A percentile compares a stretch with the other conserved stretches of the same genome.
phyloP scores from a whole-genome alignment of 2,329 filamentous ascomycete genomes.

The Xylaria sp. region DNA sequence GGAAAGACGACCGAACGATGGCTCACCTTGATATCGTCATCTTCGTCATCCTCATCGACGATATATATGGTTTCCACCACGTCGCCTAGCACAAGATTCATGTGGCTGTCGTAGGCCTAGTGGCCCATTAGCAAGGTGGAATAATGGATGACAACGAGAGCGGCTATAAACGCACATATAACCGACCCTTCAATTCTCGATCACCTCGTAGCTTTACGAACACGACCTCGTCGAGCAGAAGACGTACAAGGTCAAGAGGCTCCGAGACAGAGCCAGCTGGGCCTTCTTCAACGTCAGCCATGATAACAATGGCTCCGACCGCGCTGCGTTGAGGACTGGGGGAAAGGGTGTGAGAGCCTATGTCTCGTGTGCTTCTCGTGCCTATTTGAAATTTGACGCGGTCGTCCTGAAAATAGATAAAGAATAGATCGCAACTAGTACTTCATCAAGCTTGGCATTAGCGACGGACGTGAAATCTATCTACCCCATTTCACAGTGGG shows the following conservation, averaged over 20 bases:
- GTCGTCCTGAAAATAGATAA: conserved; percentile 11
- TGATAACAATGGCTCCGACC: conserved; percentile 54
- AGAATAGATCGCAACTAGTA: too few species aligned
- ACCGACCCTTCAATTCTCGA: conserved; percentile 90
- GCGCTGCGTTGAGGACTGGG: neutral
- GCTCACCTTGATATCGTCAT: conserved; percentile 78
- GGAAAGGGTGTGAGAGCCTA: neutral
- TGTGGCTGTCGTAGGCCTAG: conserved; percentile 98
- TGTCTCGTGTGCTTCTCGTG: neutral
- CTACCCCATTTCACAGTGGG: too few species aligned
- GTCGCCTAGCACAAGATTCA: conserved; percentile 94
- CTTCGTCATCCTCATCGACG: conserved; percentile 87
- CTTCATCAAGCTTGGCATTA: conserved; percentile 20
- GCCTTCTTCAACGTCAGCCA: conserved; percentile 87
- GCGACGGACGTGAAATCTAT: neutral
- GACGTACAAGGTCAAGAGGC: conserved; percentile 93
- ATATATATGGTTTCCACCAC: conserved; percentile 98
- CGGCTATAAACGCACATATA: conserved; percentile 76
- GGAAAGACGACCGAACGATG: neutral
- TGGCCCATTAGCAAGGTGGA: conserved; percentile 17
- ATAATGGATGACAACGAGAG: neutral
- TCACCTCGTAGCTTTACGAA: conserved; percentile 98
- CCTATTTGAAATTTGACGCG: neutral
- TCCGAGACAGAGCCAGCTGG: conserved; percentile 82
- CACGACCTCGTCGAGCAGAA: conserved; percentile 94